Percentiles rank a stretch among this genome's conserved stretches.
These are phyloP conservation scores for Salicornia ramosissima DNA, from an alignment of 148 eudicot genomes.

Conservation along the genomic window DNA sequence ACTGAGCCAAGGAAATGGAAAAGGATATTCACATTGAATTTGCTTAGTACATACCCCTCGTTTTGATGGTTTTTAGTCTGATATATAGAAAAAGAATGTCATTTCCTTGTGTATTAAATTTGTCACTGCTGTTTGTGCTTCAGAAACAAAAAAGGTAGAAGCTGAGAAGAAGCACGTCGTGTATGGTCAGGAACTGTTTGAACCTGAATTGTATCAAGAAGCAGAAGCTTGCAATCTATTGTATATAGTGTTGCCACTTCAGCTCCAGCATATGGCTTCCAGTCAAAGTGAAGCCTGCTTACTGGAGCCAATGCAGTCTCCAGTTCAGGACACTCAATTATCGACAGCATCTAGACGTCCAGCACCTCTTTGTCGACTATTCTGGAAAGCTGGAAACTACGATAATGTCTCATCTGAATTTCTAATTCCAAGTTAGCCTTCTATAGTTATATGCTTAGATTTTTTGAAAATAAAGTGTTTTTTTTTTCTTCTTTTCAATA, in stretches of 20 bases:
- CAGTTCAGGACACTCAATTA: constrained; percentile 41
- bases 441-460: constrained; percentile 8
- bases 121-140: neutral
- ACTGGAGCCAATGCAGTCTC: constrained; percentile 37
- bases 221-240: constrained; percentile 21
- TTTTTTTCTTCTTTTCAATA: no score
- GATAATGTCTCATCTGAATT: constrained; percentile 42
- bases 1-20: no score
- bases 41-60: no score
- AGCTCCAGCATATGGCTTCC: constrained; percentile 24
- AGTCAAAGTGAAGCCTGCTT: constrained; percentile 37
- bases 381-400: constrained; percentile 90
- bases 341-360: constrained; percentile 45
- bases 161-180: constrained; percentile 31
- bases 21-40: no score
- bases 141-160: constrained; percentile 25
- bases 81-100: neutral
- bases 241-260: constrained; percentile 21
- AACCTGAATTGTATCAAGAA: constrained; percentile 23
- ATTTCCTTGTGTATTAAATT: neutral
- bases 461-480: no score
- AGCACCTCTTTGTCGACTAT: constrained; percentile 80
- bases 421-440: constrained; percentile 41
- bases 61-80: neutral
- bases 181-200: constrained; percentile 28